Conservation (phyloP, 768 basidiomycete species). For the Cyathus striatus region DNA sequence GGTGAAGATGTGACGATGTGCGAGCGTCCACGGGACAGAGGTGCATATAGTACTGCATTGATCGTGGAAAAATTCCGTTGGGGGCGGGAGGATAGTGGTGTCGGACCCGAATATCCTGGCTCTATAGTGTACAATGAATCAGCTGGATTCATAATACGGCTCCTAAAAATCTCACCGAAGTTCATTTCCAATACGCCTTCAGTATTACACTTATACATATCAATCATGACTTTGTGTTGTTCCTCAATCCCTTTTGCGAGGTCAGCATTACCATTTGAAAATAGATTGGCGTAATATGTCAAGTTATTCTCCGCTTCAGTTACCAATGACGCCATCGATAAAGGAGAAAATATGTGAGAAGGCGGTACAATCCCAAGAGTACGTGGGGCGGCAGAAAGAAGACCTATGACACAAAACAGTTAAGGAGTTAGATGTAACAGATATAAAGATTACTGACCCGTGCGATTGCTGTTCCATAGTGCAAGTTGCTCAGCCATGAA, state of each 20-base stretch:
- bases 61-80: conserved; percentile 23
- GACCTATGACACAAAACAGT: conserved; percentile 8
- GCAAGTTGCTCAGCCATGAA: conserved; percentile 16
- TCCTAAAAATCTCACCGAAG: conserved; percentile 13
- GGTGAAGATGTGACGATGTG: conserved; percentile 38
- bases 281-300: conserved; percentile 15
- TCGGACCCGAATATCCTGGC: conserved; percentile 27
- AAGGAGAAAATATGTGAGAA: conserved; percentile 16
- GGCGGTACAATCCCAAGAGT: conserved; percentile 21
- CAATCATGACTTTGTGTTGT: conserved; percentile 19
- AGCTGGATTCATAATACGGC: background rate
- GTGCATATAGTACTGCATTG: conserved; percentile 25
- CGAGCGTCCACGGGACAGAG: conserved; percentile 40
- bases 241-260: conserved; percentile 22
- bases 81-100: conserved; percentile 13
- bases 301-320: conserved; percentile 14
- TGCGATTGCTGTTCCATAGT: conserved; percentile 22
- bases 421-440: background rate
- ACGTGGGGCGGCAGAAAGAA: conserved; percentile 22
- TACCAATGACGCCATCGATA: conserved; percentile 11
- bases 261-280: conserved; percentile 23
- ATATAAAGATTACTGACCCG: conserved; percentile 11
- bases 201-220: conserved; percentile 16
- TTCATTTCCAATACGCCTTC: conserved; percentile 23
- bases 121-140: conserved; percentile 10